Evolutionary conservation across 495 filamentous ascomycete genomes (phyloP).

Genomic region (Massariosphaeria phaeospora): DNA sequence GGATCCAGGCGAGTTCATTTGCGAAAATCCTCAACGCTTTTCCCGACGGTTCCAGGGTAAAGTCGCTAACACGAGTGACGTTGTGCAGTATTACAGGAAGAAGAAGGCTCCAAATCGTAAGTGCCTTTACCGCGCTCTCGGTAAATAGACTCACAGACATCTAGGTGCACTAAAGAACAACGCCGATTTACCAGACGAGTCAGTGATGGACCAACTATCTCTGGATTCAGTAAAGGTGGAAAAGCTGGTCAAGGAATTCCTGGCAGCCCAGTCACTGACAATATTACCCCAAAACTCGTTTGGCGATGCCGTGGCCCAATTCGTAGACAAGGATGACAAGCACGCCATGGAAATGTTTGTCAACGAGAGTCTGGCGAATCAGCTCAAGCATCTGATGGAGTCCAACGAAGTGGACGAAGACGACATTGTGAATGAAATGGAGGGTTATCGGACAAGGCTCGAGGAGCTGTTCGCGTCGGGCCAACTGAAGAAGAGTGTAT

Average conservation of each 20-base stretch:
- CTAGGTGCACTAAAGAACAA: slow-evolving; percentile 37
- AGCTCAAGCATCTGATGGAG: slow-evolving; percentile 66
- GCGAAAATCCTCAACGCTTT: slow-evolving; percentile 94
- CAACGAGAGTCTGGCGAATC: slow-evolving; percentile 66
- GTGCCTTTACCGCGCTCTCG: not conserved
- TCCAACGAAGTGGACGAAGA: slow-evolving; percentile 60
- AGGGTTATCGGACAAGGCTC: slow-evolving; percentile 17
- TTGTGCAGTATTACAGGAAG: slow-evolving; percentile 88
- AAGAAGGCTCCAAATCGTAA: slow-evolving; percentile 51
- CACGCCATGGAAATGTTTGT: slow-evolving; percentile 89
- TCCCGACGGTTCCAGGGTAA: slow-evolving; percentile 87
- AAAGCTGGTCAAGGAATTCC: slow-evolving; percentile 77
- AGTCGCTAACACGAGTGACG: slow-evolving; percentile 90
- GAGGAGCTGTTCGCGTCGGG: slow-evolving; percentile 61
- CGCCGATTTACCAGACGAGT: slow-evolving; percentile 53
- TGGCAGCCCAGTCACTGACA: slow-evolving; percentile 76
- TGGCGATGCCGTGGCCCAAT: slow-evolving; percentile 87
- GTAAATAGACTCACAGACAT: not conserved
- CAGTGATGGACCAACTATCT: slow-evolving; percentile 54
- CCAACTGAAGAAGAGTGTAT: slow-evolving; percentile 53
- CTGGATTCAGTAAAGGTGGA: slow-evolving; percentile 81
- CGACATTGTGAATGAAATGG: slow-evolving; percentile 27
- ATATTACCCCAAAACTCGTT: slow-evolving; percentile 89
- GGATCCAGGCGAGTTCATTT: slow-evolving; percentile 80
- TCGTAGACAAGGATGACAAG: slow-evolving; percentile 93